Evolutionary conservation across 2,329 filamentous ascomycete species (phyloP).

Genomic region (Hypoxylon sp.): DNA sequence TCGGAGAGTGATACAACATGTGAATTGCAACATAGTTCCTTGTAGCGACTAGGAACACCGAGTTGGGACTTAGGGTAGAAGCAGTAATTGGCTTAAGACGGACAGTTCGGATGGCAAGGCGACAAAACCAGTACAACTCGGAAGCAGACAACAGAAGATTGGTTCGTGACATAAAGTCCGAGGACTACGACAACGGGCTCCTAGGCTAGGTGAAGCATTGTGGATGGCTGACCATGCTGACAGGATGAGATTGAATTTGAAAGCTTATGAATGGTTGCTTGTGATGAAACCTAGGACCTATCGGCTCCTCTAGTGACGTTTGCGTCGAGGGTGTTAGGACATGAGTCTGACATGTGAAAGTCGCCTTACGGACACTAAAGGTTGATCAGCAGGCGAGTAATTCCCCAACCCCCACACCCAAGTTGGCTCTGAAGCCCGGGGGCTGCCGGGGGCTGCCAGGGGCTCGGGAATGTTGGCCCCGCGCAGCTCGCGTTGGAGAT

Average conservation of each 20-base stretch:
- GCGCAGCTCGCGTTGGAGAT: constrained; percentile 34
- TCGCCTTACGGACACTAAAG: constrained; percentile 17
- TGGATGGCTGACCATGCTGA: constrained; percentile 39
- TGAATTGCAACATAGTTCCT: constrained; percentile 36
- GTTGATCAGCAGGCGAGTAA: constrained; percentile 25
- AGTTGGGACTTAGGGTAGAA: constrained; percentile 13
- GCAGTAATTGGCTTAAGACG: constrained; percentile 11
- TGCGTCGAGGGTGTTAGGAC: constrained; percentile 34
- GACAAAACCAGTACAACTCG: constrained; percentile 18
- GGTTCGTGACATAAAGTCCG: constrained; percentile 37
- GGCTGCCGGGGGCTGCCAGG: constrained; percentile 15
- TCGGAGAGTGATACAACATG: constrained; percentile 30
- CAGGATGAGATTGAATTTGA: constrained; percentile 29
- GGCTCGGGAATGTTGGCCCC: constrained; percentile 19
- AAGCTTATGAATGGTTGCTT: constrained; percentile 42
- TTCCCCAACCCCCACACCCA: constrained; percentile 29
- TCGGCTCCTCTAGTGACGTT: constrained; percentile 45
- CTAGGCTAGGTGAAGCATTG: constrained; percentile 32
- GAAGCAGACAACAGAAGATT: constrained; percentile 36
- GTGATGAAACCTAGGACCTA: constrained; percentile 39
- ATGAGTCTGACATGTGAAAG: constrained; percentile 43
- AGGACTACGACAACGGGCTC: constrained; percentile 28
- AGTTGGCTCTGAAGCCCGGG: constrained; percentile 13
- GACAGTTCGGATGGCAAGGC: constrained; percentile 36
- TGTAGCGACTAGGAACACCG: constrained; percentile 18